A percentile compares a stretch with the other conserved stretches of the same genome.
phyloP scores from a whole-genome alignment of 441 rosid genomes.

The Melastoma candidum region DNA sequence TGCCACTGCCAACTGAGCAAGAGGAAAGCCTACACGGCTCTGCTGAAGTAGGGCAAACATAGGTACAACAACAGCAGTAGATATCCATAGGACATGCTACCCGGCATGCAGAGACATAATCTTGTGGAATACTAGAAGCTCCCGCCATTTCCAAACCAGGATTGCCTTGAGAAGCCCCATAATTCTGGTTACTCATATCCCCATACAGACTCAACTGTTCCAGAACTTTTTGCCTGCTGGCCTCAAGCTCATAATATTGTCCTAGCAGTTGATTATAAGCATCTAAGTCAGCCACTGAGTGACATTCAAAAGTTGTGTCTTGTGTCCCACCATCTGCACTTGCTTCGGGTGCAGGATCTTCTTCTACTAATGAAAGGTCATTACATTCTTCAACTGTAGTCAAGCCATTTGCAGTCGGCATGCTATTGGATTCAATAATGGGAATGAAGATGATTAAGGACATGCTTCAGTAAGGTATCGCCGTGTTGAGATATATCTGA shows the following conservation, averaged over 20 bases:
- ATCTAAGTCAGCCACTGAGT: slow-evolving; percentile 18
- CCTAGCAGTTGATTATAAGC: slow-evolving; percentile 36
- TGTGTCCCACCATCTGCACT: slow-evolving; percentile 13
- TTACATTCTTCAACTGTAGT: too few relatives aligned
- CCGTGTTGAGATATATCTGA: too few relatives aligned
- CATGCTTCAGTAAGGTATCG: too few relatives aligned
- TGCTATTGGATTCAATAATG: too few relatives aligned
- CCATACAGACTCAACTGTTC: slow-evolving; percentile 38
- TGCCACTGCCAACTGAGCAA: slow-evolving; percentile 23
- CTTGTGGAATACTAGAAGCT: slow-evolving; percentile 23
- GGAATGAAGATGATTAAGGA: too few relatives aligned
- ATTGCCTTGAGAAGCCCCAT: slow-evolving; percentile 25
- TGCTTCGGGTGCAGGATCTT: slow-evolving; percentile 10
- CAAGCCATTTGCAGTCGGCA: too few relatives aligned
- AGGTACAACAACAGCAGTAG: slow-evolving; percentile 36
- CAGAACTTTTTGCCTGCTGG: slow-evolving; percentile 39
- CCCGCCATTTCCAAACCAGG: slow-evolving; percentile 23
- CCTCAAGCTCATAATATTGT: slow-evolving; percentile 55
- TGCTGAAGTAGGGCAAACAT: slow-evolving; percentile 22
- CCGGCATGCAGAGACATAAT: slow-evolving; percentile 20
- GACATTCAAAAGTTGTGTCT: slow-evolving; percentile 11
- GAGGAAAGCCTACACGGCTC: slow-evolving; percentile 28
- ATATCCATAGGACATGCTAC: slow-evolving; percentile 17
- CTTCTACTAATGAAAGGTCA: background rate
- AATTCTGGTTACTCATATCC: slow-evolving; percentile 25